phyloP scores from a whole-genome alignment of 1,284 basidiomycete genomes.

The Rhodotorula sp. region DNA sequence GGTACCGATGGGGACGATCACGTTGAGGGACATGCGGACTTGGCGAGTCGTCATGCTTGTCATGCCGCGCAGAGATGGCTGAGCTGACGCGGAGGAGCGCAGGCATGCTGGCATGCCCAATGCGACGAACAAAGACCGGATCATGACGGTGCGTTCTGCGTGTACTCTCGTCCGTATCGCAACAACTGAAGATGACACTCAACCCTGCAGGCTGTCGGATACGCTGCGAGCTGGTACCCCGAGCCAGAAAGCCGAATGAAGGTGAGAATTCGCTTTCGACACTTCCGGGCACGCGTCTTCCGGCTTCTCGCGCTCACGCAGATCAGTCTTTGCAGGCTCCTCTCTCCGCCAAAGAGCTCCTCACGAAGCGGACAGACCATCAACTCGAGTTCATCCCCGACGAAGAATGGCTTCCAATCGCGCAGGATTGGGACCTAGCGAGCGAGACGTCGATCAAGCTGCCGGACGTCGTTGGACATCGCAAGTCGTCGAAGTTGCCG shows the following conservation, averaged over 20 bases:
- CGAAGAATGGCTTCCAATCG: background rate
- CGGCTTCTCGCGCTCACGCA: background rate
- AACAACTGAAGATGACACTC: no score
- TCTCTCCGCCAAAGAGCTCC: constrained; percentile 2
- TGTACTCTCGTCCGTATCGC: no score
- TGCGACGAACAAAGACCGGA: constrained; percentile 9
- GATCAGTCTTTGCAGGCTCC: background rate
- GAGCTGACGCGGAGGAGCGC: background rate
- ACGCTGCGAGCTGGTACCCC: constrained; percentile 11
- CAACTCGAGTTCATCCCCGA: constrained; percentile 1
- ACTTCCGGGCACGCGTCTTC: background rate
- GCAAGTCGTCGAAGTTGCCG: background rate
- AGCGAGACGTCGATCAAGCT: background rate
- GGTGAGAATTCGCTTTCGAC: background rate
- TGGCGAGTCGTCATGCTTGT: background rate
- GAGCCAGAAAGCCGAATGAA: background rate
- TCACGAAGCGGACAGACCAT: background rate
- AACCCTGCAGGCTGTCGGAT: constrained; percentile 5
- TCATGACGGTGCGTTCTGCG: constrained; percentile 14
- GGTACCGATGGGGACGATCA: constrained; percentile 13
- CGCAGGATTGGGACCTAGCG: constrained; percentile 3
- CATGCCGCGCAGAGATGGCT: no score
- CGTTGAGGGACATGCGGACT: constrained; percentile 17
- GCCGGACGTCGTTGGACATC: constrained; percentile 6
- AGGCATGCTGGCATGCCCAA: constrained; percentile 23